phyloP scores from a whole-genome alignment of 257 asterid species.

The Apocynum venetum region DNA sequence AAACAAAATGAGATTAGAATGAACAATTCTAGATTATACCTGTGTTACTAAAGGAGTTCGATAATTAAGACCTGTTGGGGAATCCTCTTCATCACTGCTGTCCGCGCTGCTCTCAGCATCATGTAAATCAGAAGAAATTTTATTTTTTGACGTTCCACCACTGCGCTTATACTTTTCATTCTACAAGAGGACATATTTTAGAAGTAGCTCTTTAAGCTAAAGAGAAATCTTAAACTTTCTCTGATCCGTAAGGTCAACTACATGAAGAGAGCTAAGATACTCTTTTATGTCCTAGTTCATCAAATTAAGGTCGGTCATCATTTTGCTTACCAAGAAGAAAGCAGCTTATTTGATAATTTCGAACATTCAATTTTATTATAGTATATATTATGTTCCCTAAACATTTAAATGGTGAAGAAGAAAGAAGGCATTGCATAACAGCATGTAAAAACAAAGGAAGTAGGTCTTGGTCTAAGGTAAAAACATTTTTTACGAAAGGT shows the following conservation, averaged over 20 bases:
- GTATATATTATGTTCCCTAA: neutral
- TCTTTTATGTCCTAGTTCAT: neutral
- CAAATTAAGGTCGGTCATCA: neutral
- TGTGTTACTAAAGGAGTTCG: conserved; percentile 85
- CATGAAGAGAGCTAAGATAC: neutral
- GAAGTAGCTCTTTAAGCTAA: neutral
- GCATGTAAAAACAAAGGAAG: neutral
- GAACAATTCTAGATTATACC: conserved; percentile 27
- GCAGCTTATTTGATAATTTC: neutral
- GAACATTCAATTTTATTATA: neutral
- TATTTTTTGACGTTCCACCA: conserved; percentile 59
- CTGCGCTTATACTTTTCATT: conserved; percentile 39
- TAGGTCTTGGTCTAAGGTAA: neutral
- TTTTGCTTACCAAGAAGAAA: neutral
- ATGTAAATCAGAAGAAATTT: conserved; percentile 34
- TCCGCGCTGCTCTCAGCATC: conserved; percentile 69
- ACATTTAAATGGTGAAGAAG: neutral
- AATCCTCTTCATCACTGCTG: conserved; percentile 79
- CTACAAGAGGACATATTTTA: conserved; percentile 18
- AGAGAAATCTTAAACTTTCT: neutral
- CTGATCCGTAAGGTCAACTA: neutral
- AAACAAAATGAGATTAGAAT: neutral
- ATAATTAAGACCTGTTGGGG: conserved; percentile 53
- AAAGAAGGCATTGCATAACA: neutral
- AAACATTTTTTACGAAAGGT: neutral